A percentile compares a stretch with the other conserved stretches of the same genome.
phyloP scores from a whole-genome alignment of 805 yeast genomes.

The Yarrowia sp. region DNA sequence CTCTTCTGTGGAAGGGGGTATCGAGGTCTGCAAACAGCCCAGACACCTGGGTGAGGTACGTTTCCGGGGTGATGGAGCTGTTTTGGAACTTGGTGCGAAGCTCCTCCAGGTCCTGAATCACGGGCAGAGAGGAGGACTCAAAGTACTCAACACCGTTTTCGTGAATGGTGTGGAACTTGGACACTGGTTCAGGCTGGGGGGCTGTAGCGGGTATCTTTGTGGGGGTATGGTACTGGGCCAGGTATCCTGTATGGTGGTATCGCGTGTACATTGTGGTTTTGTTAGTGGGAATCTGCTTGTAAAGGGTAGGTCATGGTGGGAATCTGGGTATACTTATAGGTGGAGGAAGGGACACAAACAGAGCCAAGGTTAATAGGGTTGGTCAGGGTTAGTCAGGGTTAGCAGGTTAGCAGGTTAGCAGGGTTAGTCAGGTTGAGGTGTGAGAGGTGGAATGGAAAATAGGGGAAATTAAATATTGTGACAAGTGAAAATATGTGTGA shows the following conservation, averaged over 20 bases:
- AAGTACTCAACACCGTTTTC: constrained; percentile 5
- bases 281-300: too few species aligned
- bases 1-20: constrained; percentile 6
- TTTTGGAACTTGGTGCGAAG: neutral
- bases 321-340: neutral
- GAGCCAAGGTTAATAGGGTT: too few species aligned
- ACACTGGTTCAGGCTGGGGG: neutral
- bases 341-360: neutral
- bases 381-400: too few species aligned
- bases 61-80: neutral
- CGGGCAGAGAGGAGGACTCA: neutral
- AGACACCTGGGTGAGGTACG: neutral
- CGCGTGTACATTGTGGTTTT: constrained; percentile 16
- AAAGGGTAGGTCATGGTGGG: too few species aligned
- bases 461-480: too few species aligned
- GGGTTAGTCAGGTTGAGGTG: too few species aligned
- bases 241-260: constrained; percentile 14
- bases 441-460: too few species aligned
- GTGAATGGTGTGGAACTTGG: neutral
- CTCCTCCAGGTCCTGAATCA: neutral
- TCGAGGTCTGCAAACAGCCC: neutral
- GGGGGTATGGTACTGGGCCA: neutral
- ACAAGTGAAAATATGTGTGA: too few species aligned
- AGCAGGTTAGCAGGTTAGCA: too few species aligned
- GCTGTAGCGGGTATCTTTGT: neutral